Evolutionary conservation across 2,329 filamentous ascomycete species (phyloP).

Genomic region (Calonectria pauciramosa): DNA sequence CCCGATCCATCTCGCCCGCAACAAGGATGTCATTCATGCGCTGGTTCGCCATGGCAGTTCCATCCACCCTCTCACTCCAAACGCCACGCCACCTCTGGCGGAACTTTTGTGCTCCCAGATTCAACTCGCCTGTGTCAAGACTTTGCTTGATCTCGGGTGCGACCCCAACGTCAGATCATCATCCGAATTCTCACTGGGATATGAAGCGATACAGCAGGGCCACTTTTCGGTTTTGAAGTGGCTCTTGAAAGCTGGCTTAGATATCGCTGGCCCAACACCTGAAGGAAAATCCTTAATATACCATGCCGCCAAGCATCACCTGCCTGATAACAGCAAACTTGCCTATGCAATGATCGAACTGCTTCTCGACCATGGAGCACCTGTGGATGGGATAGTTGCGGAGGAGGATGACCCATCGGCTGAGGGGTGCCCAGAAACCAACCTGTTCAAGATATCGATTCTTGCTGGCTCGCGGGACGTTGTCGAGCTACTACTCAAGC

Average conservation of each 20-base stretch:
- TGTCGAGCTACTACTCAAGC: neutral
- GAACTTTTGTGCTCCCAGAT: neutral
- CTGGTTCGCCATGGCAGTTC: slow-evolving; percentile 21
- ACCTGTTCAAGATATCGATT: neutral
- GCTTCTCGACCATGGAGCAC: neutral
- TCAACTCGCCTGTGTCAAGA: neutral
- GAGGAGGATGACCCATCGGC: neutral
- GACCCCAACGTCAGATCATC: neutral
- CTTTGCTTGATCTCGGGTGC: slow-evolving; percentile 11
- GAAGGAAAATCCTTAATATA: slow-evolving; percentile 12
- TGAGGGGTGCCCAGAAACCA: neutral
- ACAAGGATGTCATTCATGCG: slow-evolving; percentile 1
- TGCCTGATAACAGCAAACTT: neutral
- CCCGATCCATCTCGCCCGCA: slow-evolving; percentile 23
- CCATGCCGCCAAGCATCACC: neutral
- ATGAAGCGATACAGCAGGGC: slow-evolving; percentile 9
- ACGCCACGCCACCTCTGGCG: neutral
- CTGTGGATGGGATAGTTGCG: neutral
- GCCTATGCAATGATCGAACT: neutral
- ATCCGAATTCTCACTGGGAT: neutral
- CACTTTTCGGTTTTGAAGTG: slow-evolving; percentile 6
- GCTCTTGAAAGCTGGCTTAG: slow-evolving; percentile 24
- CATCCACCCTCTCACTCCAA: neutral
- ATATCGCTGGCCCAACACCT: neutral
- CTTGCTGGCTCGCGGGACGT: neutral